phyloP scores from a whole-genome alignment of 208 protist species.

The Wallacemonas rigidus region DNA sequence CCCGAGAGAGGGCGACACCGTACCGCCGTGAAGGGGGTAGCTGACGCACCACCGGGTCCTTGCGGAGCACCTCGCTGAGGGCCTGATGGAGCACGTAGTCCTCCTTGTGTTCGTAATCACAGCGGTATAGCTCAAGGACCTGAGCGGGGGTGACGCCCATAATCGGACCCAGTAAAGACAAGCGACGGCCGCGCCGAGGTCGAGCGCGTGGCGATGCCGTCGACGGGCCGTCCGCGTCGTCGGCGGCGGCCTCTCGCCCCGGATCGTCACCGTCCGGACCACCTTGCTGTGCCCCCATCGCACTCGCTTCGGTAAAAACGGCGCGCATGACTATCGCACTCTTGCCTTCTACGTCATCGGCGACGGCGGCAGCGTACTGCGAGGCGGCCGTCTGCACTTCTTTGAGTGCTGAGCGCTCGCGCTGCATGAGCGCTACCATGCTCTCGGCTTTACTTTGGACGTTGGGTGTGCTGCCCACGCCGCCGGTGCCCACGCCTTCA shows the following conservation, averaged over 20 bases:
- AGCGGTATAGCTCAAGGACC: conserved; percentile 33
- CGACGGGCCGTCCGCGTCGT: background rate
- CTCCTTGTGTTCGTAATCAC: conserved; percentile 41
- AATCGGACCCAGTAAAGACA: conserved; percentile 47
- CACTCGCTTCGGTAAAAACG: background rate
- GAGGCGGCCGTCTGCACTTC: conserved; percentile 6
- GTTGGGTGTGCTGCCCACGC: background rate
- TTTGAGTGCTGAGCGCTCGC: background rate
- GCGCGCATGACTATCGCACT: conserved; percentile 2
- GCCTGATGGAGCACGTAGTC: conserved; percentile 44
- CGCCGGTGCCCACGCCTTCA: background rate
- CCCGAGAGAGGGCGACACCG: conserved; percentile 27
- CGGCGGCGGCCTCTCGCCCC: background rate
- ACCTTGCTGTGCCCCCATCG: background rate
- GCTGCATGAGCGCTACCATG: conserved; percentile 9
- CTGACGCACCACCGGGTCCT: conserved; percentile 19
- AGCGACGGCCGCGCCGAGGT: background rate
- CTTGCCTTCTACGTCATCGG: background rate
- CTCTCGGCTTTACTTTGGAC: conserved; percentile 3
- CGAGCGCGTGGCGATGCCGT: background rate
- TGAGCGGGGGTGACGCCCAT: conserved; percentile 37
- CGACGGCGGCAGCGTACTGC: conserved; percentile 9
- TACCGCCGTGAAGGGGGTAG: conserved; percentile 28
- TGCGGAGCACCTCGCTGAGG: conserved; percentile 13
- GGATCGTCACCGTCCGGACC: background rate